phyloP scores from a whole-genome alignment of 1,284 basidiomycete genomes.

The Puccinia brachypodii region DNA sequence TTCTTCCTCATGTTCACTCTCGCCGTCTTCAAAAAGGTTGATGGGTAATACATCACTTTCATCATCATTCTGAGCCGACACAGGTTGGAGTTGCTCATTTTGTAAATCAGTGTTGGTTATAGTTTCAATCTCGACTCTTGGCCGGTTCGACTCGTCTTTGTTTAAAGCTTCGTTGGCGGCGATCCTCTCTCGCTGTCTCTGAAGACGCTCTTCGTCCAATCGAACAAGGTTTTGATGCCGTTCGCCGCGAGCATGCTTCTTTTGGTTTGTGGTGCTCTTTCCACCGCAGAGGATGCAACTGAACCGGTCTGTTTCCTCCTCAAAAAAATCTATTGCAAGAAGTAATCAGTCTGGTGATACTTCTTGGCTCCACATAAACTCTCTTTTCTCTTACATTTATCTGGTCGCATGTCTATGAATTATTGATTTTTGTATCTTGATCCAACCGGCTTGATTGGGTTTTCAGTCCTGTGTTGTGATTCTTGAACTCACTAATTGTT shows the following conservation, averaged over 20 bases:
- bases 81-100: no score
- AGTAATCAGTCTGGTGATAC: neutral
- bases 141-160: neutral
- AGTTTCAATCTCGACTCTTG: neutral
- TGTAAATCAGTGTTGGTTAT: neutral
- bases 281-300: constrained; percentile 1
- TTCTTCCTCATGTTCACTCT: neutral
- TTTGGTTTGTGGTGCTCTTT: neutral
- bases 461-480: neutral
- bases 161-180: neutral
- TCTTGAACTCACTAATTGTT: no score
- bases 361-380: neutral
- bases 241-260: neutral
- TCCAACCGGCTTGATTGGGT: no score
- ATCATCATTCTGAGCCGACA: neutral
- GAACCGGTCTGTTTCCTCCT: neutral
- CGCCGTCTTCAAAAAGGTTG: neutral
- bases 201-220: neutral
- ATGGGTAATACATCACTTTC: neutral
- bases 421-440: no score
- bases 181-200: neutral
- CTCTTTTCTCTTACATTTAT: neutral
- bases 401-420: neutral
- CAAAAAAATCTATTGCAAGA: neutral
- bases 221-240: constrained; percentile 1